A percentile compares a stretch with the other conserved stretches of the same genome.
phyloP scores from a whole-genome alignment of 768 basidiomycete species.

The Tulasnella sp. region DNA sequence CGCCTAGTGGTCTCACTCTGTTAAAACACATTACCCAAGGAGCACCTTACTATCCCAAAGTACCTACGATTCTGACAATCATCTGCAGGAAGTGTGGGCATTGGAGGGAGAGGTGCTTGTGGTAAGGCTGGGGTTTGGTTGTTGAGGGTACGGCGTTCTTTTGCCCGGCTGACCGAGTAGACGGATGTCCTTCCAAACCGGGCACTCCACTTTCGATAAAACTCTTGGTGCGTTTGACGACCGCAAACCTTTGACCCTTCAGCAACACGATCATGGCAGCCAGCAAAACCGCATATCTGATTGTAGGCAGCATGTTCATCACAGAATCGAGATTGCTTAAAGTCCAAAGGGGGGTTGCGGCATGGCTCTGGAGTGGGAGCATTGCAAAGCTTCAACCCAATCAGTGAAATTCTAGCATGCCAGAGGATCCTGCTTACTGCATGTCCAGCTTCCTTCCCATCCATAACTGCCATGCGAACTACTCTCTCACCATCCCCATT shows the following conservation, averaged over 20 bases:
- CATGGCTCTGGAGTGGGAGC: constrained; percentile 33
- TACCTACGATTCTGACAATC: too few species aligned
- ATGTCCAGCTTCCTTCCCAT: constrained; percentile 39
- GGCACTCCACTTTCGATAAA: constrained; percentile 30
- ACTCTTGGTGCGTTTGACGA: constrained; percentile 31
- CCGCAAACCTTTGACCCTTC: constrained; percentile 33
- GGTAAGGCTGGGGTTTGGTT: not conserved
- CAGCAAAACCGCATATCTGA: constrained; percentile 36
- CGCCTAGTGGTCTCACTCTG: too few species aligned
- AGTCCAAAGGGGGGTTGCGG: constrained; percentile 35
- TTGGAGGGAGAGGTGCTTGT: not conserved
- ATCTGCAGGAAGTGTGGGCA: constrained; percentile 2
- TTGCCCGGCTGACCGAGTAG: constrained; percentile 37
- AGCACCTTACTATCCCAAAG: too few species aligned
- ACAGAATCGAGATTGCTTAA: constrained; percentile 39
- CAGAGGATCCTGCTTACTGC: constrained; percentile 26
- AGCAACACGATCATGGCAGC: constrained; percentile 31
- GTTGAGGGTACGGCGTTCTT: constrained; percentile 32
- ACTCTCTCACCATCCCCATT: constrained; percentile 32
- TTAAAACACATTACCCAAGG: too few species aligned
- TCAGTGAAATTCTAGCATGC: not conserved
- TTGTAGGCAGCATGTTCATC: constrained; percentile 30
- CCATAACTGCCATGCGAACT: constrained; percentile 39
- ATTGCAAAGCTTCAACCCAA: not conserved
- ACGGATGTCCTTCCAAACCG: constrained; percentile 34